Evolutionary conservation across 2,329 filamentous ascomycete genomes (phyloP).

Genomic region (Penicillium sp.): DNA sequence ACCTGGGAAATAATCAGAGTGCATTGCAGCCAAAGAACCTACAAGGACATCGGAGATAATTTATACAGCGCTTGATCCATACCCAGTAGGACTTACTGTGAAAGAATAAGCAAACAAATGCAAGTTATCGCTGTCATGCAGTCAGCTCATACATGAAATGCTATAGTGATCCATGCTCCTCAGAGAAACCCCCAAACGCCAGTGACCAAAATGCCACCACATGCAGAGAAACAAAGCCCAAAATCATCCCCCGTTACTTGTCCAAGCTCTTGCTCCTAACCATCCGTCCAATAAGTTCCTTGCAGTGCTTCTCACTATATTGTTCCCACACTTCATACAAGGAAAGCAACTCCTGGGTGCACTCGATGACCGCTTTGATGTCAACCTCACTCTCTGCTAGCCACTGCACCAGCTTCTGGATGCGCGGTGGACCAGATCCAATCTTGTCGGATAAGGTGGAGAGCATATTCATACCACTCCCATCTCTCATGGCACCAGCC

Average conservation of each 20-base stretch:
- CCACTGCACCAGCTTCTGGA: slow-evolving; percentile 72
- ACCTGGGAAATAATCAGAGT: too few relatives aligned
- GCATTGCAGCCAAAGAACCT: too few relatives aligned
- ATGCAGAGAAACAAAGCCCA: not conserved
- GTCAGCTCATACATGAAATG: not conserved
- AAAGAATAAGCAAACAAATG: too few relatives aligned
- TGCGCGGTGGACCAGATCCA: slow-evolving; percentile 34
- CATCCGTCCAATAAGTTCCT: slow-evolving; percentile 61
- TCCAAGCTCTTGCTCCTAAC: slow-evolving; percentile 59
- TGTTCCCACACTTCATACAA: slow-evolving; percentile 75
- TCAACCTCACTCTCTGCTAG: slow-evolving; percentile 82
- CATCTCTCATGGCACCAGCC: slow-evolving; percentile 38
- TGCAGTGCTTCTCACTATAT: slow-evolving; percentile 63
- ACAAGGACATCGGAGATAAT: too few relatives aligned
- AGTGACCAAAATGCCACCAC: too few relatives aligned
- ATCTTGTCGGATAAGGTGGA: slow-evolving; percentile 34
- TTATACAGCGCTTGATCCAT: too few relatives aligned
- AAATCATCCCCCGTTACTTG: slow-evolving; percentile 44
- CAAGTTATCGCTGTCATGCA: too few relatives aligned
- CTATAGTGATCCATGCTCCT: not conserved
- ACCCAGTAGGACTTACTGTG: too few relatives aligned
- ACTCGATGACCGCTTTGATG: slow-evolving; percentile 80
- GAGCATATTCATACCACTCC: slow-evolving; percentile 34
- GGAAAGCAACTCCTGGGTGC: slow-evolving; percentile 85
- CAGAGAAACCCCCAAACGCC: slow-evolving; percentile 3